Percentiles rank a stretch among this genome's conserved stretches.
Conservation (phyloP, 768 basidiomycete species). For the Lactarius tabidus region DNA sequence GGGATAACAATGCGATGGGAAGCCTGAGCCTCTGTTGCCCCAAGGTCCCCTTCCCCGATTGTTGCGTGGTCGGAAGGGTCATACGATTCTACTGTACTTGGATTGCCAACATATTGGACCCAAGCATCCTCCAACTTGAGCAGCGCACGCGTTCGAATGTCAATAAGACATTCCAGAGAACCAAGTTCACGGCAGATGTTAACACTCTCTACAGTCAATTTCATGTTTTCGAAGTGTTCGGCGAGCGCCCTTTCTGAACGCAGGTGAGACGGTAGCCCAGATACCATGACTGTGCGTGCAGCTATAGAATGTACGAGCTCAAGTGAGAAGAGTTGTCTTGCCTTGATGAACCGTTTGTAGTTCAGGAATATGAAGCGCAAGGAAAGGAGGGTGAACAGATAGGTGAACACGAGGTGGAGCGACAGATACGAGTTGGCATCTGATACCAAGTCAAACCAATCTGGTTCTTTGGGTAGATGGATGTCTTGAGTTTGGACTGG, state of each 20-base stretch:
- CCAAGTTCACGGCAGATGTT: slow-evolving; percentile 82
- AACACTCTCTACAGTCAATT: slow-evolving; percentile 86
- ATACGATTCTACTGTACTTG: slow-evolving; percentile 78
- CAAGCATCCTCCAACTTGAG: slow-evolving; percentile 78
- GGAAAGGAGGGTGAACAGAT: slow-evolving; percentile 84
- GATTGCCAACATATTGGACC: slow-evolving; percentile 92
- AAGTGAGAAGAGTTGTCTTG: slow-evolving; percentile 89
- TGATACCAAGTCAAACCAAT: slow-evolving; percentile 87
- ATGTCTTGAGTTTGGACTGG: slow-evolving; percentile 31
- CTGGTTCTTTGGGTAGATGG: slow-evolving; percentile 27
- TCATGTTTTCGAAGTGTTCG: slow-evolving; percentile 91
- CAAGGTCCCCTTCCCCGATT: slow-evolving; percentile 48
- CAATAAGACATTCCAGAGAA: slow-evolving; percentile 64
- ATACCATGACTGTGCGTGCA: slow-evolving; percentile 88
- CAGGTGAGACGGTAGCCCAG: slow-evolving; percentile 78
- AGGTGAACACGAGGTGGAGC: slow-evolving; percentile 89
- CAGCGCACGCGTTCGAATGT: slow-evolving; percentile 76
- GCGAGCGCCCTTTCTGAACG: slow-evolving; percentile 82
- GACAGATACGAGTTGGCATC: slow-evolving; percentile 88
- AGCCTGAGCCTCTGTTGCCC: slow-evolving; percentile 49
- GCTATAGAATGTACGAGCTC: slow-evolving; percentile 94
- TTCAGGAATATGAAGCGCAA: slow-evolving; percentile 86
- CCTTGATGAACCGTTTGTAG: slow-evolving; percentile 82
- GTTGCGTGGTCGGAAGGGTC: slow-evolving; percentile 61
- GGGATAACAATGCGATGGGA: slow-evolving; percentile 60